A percentile compares a stretch with the other conserved stretches of the same genome.
Evolutionary conservation across 371 early-diverging fungal species (phyloP).

Genomic region (Cokeromyces recurvatus): DNA sequence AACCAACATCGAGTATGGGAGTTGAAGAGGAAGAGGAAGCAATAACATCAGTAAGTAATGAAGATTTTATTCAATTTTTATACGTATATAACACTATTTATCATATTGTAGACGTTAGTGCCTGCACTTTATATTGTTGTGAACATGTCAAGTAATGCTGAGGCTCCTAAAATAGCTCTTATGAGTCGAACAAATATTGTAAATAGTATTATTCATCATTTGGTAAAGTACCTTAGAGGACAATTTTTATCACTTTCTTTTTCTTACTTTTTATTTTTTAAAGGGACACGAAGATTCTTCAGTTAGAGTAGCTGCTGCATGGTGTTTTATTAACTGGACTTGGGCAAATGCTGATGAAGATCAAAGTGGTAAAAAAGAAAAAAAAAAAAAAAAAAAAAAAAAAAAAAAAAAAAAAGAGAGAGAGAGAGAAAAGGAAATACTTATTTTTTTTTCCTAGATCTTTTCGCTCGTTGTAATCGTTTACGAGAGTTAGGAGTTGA

Average conservation of each 20-base stretch:
- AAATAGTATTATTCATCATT: slow-evolving; percentile 45
- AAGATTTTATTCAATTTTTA: neutral
- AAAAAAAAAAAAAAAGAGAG: too few relatives aligned
- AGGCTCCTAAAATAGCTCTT: slow-evolving; percentile 61
- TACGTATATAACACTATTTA: too few relatives aligned
- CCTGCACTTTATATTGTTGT: slow-evolving; percentile 61
- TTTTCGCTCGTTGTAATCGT: slow-evolving; percentile 20
- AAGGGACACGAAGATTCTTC: slow-evolving; percentile 57
- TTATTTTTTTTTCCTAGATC: slow-evolving; percentile 3
- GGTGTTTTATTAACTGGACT: slow-evolving; percentile 82
- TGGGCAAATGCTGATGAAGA: slow-evolving; percentile 64
- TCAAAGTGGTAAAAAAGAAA: slow-evolving; percentile 27
- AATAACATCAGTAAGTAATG: slow-evolving; percentile 21
- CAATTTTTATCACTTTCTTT: too few relatives aligned
- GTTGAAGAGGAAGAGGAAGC: slow-evolving; percentile 22
- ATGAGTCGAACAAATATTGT: slow-evolving; percentile 58
- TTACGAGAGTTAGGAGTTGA: slow-evolving; percentile 56
- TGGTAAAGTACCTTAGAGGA: too few relatives aligned
- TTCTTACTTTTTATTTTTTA: neutral
- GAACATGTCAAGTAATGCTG: slow-evolving; percentile 73
- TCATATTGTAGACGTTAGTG: slow-evolving; percentile 1
- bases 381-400: too few relatives aligned
- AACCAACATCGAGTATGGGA: slow-evolving; percentile 33
- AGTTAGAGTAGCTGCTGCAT: slow-evolving; percentile 71
- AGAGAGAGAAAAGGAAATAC: neutral